Evolutionary conservation across 2,329 filamentous ascomycete genomes (phyloP).

Genomic region (Fusarium xyrophilum): DNA sequence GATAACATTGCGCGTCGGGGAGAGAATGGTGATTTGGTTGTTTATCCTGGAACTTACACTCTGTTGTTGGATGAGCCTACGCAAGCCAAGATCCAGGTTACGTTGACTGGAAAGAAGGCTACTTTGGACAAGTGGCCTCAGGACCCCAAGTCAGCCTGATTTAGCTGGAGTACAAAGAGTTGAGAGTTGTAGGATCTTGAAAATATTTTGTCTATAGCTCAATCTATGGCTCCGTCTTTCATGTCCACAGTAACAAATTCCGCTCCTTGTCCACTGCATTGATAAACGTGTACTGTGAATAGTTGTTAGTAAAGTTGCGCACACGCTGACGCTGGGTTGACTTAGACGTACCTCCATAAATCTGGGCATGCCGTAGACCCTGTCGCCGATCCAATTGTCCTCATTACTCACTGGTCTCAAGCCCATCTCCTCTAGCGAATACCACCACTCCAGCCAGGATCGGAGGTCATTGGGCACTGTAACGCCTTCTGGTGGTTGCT

Average conservation of each 20-base stretch:
- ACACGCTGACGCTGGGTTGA: fast-evolving
- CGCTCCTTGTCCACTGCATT: not conserved
- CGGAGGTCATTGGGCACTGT: not conserved
- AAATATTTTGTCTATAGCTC: not conserved
- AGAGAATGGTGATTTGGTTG: not conserved
- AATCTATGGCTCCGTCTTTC: fast-evolving
- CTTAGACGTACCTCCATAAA: not conserved
- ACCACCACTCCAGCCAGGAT: not conserved
- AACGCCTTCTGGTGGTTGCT: not conserved
- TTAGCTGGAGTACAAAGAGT: fast-evolving
- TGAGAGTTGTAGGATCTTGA: fast-evolving
- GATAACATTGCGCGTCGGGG: conserved; percentile 1
- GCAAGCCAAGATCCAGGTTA: not conserved
- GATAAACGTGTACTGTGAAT: not conserved
- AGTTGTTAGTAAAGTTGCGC: fast-evolving
- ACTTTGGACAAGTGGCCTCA: conserved; percentile 10
- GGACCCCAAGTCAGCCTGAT: not conserved
- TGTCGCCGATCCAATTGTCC: not conserved
- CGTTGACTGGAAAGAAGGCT: not conserved
- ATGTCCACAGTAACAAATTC: not conserved
- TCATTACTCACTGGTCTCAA: not conserved
- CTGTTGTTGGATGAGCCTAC: conserved; percentile 7
- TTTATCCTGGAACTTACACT: conserved; percentile 4
- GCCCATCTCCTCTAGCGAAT: not conserved
- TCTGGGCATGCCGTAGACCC: not conserved